phyloP scores from a whole-genome alignment of 2,329 filamentous ascomycete genomes.

The Fulvia fulva region DNA sequence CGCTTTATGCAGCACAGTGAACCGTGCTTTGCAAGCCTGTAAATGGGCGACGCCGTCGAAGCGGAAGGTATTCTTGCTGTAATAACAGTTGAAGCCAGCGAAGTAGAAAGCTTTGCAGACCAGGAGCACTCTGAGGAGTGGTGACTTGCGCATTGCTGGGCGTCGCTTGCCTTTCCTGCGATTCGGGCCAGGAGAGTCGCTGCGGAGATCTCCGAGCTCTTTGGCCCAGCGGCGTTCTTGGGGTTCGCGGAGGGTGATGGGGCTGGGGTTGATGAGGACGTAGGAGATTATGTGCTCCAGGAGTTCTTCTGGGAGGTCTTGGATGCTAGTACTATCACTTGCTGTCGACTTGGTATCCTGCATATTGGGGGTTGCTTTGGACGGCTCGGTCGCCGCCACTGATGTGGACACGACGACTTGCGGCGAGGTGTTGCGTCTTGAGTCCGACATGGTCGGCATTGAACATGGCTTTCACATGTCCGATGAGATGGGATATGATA shows the following conservation, averaged over 20 bases:
- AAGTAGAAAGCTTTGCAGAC: slow-evolving; percentile 12
- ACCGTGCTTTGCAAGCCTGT: neutral
- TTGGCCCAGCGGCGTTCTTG: slow-evolving; percentile 10
- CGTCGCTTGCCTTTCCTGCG: neutral
- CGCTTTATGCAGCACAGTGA: neutral
- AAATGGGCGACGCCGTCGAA: slow-evolving; percentile 5
- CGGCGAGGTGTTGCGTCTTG: neutral
- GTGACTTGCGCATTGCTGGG: slow-evolving; percentile 3
- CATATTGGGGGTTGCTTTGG: neutral
- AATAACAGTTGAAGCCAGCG: slow-evolving; percentile 6
- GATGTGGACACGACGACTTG: neutral
- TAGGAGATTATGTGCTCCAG: slow-evolving; percentile 7
- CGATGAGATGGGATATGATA: neutral
- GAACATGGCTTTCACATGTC: neutral
- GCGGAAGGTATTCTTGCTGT: slow-evolving; percentile 6
- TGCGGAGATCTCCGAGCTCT: slow-evolving; percentile 8
- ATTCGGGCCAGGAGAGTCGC: neutral
- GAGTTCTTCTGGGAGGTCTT: slow-evolving; percentile 9
- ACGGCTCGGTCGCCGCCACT: neutral
- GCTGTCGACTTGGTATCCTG: neutral
- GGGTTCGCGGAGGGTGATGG: slow-evolving; percentile 9
- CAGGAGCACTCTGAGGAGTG: slow-evolving; percentile 2
- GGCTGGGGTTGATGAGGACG: slow-evolving; percentile 1
- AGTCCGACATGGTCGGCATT: neutral
- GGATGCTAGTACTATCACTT: slow-evolving; percentile 1